Evolutionary conservation across 169 alveolate genomes (phyloP).

Genomic region (Perkinsus chesapeaki): DNA sequence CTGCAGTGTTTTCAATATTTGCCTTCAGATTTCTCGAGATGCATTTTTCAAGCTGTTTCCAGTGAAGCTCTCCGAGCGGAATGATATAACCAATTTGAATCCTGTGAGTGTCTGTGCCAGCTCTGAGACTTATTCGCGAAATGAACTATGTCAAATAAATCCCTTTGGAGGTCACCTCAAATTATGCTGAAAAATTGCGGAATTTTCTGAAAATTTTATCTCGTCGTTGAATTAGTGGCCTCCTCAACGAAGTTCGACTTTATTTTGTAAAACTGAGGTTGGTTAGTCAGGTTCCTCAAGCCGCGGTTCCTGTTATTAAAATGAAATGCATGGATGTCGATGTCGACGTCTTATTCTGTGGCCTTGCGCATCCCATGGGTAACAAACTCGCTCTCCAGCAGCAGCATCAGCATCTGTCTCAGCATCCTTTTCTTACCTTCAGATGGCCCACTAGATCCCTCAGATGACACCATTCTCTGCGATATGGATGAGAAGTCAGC

Average conservation of each 20-base stretch:
- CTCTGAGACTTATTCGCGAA: no score
- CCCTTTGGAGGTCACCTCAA: no score
- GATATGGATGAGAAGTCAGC: constrained; percentile 69
- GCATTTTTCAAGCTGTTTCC: background rate
- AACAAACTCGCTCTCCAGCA: no score
- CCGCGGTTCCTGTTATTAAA: constrained; percentile 72
- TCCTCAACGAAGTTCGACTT: no score
- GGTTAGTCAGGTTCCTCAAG: background rate
- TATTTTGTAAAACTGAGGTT: no score
- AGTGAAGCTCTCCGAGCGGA: background rate
- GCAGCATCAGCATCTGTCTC: no score
- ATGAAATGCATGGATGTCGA: constrained; percentile 79
- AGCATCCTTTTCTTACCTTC: background rate
- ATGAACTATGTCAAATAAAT: no score
- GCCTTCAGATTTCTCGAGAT: background rate
- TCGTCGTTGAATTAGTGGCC: no score
- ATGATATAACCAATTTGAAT: background rate
- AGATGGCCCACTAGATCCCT: constrained; percentile 13
- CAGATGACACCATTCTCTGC: constrained; percentile 51
- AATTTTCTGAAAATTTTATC: no score
- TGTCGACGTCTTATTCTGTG: constrained; percentile 84
- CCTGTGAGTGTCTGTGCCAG: background rate
- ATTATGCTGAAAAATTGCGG: no score
- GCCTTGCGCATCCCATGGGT: constrained; percentile 64
- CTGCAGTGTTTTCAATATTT: background rate